Percentiles rank a stretch among this genome's conserved stretches.
Conservation (phyloP, 257 asterid species). For the Przewalskia tangutica region DNA sequence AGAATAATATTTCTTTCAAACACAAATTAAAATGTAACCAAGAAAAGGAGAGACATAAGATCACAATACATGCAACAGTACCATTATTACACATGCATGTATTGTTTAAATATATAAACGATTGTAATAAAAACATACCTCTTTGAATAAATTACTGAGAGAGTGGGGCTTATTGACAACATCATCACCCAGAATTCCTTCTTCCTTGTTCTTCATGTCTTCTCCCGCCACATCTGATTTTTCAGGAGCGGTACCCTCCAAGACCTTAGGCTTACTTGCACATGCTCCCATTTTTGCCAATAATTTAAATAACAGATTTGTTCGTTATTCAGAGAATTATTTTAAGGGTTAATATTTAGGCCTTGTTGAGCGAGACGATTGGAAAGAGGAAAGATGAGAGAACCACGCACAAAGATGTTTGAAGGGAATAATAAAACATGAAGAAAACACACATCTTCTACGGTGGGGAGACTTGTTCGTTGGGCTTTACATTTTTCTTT, state of each 20-base stretch:
- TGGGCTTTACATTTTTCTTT: not conserved
- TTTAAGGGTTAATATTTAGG: not conserved
- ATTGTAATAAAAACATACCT: constrained; percentile 25
- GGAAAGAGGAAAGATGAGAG: not conserved
- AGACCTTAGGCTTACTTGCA: constrained; percentile 3
- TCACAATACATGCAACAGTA: not conserved
- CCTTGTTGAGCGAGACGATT: not conserved
- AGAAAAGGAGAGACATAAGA: not conserved
- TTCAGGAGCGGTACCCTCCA: not conserved
- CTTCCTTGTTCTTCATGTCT: constrained; percentile 4
- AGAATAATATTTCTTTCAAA: not conserved
- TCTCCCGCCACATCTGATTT: constrained; percentile 3
- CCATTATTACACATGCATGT: not conserved
- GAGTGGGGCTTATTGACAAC: constrained; percentile 29
- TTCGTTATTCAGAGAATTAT: no score
- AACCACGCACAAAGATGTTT: not conserved
- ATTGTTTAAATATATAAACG: no score
- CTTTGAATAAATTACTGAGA: constrained; percentile 33
- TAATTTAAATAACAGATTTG: not conserved
- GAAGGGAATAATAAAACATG: not conserved
- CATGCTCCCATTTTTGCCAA: not conserved
- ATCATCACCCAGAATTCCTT: not conserved
- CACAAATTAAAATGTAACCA: not conserved
- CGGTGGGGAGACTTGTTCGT: not conserved
- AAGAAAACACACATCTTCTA: not conserved